Percentiles rank a stretch among this genome's conserved stretches.
These are phyloP conservation scores for Cordia subcordata DNA, from an alignment of 257 asterid species.

Conservation along the genomic window DNA sequence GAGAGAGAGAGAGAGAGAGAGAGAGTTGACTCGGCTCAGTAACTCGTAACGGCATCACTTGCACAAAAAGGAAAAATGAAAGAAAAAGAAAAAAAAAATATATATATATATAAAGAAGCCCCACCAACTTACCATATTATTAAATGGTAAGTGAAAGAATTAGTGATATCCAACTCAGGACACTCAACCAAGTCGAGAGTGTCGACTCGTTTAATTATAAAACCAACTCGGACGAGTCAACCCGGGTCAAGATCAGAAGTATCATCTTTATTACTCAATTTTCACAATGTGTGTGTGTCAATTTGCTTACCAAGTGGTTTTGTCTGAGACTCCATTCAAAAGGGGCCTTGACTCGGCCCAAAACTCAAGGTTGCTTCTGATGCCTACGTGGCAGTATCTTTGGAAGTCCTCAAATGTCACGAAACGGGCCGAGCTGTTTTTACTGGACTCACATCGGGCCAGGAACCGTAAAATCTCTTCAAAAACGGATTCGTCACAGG, in stretches of 20 bases:
- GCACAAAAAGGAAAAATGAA: neutral
- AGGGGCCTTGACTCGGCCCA: slow-evolving; percentile 31
- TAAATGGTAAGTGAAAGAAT: neutral
- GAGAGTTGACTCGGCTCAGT: neutral
- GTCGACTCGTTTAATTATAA: neutral
- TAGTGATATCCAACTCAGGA: neutral
- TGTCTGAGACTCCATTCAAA: slow-evolving; percentile 22
- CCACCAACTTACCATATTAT: slow-evolving; percentile 9
- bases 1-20: too few relatives aligned
- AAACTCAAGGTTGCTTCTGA: slow-evolving; percentile 23
- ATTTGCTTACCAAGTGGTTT: slow-evolving; percentile 8
- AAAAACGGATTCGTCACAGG: slow-evolving; percentile 47
- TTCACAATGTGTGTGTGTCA: too few relatives aligned
- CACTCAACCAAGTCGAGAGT: neutral
- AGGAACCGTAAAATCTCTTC: slow-evolving; percentile 36
- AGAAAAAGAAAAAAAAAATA: neutral
- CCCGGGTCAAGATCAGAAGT: neutral
- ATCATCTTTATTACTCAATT: neutral
- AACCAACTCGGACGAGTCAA: slow-evolving; percentile 6
- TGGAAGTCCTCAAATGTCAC: slow-evolving; percentile 30
- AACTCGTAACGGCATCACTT: neutral
- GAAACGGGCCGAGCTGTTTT: slow-evolving; percentile 8
- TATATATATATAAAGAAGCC: neutral
- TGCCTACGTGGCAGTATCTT: slow-evolving; percentile 24
- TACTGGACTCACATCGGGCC: slow-evolving; percentile 25